Evolutionary conservation across 768 basidiomycete genomes (phyloP), one percentile per base, ranked within the genome.

Genomic region (Lactifluus subvellereus): DNA sequence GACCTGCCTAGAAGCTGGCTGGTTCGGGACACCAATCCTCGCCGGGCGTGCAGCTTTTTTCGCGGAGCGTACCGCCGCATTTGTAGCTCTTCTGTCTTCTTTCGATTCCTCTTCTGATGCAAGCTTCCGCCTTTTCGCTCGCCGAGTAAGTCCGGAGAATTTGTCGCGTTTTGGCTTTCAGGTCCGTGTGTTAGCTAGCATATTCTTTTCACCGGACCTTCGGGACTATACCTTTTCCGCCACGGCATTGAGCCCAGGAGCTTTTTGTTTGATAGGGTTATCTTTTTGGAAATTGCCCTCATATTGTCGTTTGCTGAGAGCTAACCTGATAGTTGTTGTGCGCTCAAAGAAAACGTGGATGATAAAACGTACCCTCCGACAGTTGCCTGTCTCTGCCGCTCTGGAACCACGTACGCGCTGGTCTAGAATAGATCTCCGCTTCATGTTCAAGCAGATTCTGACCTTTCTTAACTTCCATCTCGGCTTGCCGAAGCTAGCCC

Each of bases 361-460:
- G 43, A 32, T 43, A 32, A 47, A 43, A 68, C 57, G 7, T 65
- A 96, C 94, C 88, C 84, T 88, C 84, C 5, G 93, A 82, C 63
- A 82, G 84, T 65, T 79, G 74, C 77, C 90, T 98, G 69, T 97
- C 93, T 73, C 88, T 89, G 60, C 80, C 79, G 9, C 81, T 85
- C 76, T 98, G 97, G 81, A 99, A 99, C 97, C 97, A 99, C n/a
- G 94, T 98, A 69, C 96, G 82, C 18, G 94, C 93, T 6, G 97
- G 97, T 61, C 95, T 80, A 22, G 91, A 87, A 73, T 85, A 91
- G 68, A 99, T 99, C 76, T 98, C 96, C 11, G 80, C 84, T 74
- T 91, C 83, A 66, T 98, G 93, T 72, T 97, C 89, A 54, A 98
- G 84, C 81, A 98, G 85, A 73, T 99, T 99, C 75, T 96, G 84